Conservation (phyloP, 192 early-diverging fungal species). For the Glomus cerebriforme region DNA sequence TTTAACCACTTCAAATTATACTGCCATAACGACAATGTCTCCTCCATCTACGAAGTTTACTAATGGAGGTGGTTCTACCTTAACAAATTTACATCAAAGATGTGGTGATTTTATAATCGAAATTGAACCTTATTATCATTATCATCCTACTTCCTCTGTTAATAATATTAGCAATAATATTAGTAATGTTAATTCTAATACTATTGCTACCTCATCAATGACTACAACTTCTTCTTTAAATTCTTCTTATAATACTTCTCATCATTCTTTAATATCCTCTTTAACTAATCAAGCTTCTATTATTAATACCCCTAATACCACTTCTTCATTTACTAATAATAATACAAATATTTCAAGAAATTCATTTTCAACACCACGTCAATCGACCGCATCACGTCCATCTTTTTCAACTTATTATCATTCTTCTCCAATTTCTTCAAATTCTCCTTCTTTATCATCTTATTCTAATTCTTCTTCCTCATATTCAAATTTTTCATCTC, state of each 20-base stretch:
- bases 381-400: neutral
- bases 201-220: neutral
- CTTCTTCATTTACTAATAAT: too few species aligned
- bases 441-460: neutral
- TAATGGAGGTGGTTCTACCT: neutral
- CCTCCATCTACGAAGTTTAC: too few species aligned
- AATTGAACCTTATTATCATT: slow-evolving; percentile 21
- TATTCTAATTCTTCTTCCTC: neutral
- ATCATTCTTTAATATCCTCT: neutral
- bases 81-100: neutral
- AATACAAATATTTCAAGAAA: neutral
- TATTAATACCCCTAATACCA: too few species aligned
- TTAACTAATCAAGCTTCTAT: neutral
- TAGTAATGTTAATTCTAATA: neutral
- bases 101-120: slow-evolving; percentile 23
- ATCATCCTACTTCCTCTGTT: neutral
- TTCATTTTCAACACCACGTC: neutral
- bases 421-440: neutral
- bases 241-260: too few species aligned
- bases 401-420: neutral
- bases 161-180: too few species aligned
- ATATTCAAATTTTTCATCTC: neutral
- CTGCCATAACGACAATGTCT: neutral
- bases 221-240: neutral
- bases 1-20: slow-evolving; percentile 2